A percentile compares a stretch with the other conserved stretches of the same genome.
These are phyloP conservation scores for Zygnema cylindricum DNA, from an alignment of 139 green algal genomes.

Conservation along the genomic window DNA sequence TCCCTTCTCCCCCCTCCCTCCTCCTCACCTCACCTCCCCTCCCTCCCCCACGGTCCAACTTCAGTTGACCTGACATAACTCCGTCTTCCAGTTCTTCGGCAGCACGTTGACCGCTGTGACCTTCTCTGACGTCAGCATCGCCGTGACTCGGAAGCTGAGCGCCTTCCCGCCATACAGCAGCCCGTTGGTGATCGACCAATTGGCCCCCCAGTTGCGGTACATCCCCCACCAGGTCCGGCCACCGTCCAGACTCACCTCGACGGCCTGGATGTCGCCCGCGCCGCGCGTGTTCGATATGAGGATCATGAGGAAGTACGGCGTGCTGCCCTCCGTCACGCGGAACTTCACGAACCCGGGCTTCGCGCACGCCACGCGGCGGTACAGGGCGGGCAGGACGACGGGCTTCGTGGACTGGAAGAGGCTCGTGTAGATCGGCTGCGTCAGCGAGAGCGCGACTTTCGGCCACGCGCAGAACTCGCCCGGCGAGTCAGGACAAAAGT, in stretches of 20 bases:
- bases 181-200: not conserved
- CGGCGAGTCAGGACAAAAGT: slow-evolving; percentile 28
- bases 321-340: slow-evolving; percentile 7
- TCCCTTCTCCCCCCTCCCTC: too few relatives aligned
- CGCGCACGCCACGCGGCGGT: slow-evolving; percentile 30
- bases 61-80: too few relatives aligned
- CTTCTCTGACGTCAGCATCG: not conserved
- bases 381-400: not conserved
- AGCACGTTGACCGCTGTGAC: too few relatives aligned
- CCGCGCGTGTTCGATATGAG: slow-evolving; percentile 10
- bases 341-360: slow-evolving; percentile 17
- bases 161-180: slow-evolving; percentile 15
- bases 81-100: too few relatives aligned
- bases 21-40: too few relatives aligned
- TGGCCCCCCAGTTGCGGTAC: slow-evolving; percentile 17
- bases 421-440: slow-evolving; percentile 2
- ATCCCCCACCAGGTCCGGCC: slow-evolving; percentile 13
- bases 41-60: too few relatives aligned
- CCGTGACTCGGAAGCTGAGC: slow-evolving; percentile 23
- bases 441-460: slow-evolving; percentile 28
- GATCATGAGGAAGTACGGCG: slow-evolving; percentile 19
- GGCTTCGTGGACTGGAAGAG: not conserved
- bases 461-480: slow-evolving; percentile 6
- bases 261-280: not conserved
- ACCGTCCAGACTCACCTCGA: not conserved